A percentile compares a stretch with the other conserved stretches of the same genome.
These are phyloP conservation scores for Hydnum rufescens DNA, from an alignment of 768 basidiomycete species.

Conservation along the genomic window DNA sequence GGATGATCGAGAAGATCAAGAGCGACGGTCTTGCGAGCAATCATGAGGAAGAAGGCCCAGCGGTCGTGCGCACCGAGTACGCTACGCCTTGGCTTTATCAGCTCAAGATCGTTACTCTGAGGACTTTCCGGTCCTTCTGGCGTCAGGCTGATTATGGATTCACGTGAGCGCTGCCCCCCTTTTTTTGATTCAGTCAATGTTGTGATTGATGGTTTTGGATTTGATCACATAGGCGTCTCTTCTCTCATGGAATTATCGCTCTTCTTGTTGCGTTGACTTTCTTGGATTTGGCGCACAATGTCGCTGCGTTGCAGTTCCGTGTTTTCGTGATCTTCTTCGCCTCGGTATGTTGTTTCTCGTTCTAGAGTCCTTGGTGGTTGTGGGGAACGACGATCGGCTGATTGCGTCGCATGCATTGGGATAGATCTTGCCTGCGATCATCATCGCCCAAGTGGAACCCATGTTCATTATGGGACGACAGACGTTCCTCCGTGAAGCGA, in stretches of 20 bases:
- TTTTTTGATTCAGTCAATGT: too few relatives aligned
- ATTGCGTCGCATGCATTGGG: conserved; percentile 21
- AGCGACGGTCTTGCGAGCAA: conserved; percentile 25
- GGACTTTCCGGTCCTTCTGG: conserved; percentile 59
- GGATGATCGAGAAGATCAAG: conserved; percentile 21
- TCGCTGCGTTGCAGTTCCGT: conserved; percentile 56
- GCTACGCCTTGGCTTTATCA: conserved; percentile 64
- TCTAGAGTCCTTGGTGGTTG: too few relatives aligned
- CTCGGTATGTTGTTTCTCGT: too few relatives aligned
- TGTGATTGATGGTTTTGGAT: conserved; percentile 14
- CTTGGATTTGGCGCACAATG: conserved; percentile 45
- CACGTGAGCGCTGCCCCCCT: background rate
- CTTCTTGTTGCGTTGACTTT: conserved; percentile 61
- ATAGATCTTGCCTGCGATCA: conserved; percentile 46
- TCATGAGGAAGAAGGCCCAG: background rate
- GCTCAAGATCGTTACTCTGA: conserved; percentile 39
- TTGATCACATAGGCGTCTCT: conserved; percentile 30
- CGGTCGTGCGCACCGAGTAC: conserved; percentile 14
- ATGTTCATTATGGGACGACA: conserved; percentile 56
- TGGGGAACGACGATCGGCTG: too few relatives aligned
- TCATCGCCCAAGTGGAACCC: conserved; percentile 63
- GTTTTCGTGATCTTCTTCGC: conserved; percentile 37
- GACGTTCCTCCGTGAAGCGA: conserved; percentile 30
- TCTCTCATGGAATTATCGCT: conserved; percentile 51
- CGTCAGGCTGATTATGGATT: conserved; percentile 68